Evolutionary conservation across 1,284 basidiomycete genomes (phyloP).

Genomic region (Marasmius sp.): DNA sequence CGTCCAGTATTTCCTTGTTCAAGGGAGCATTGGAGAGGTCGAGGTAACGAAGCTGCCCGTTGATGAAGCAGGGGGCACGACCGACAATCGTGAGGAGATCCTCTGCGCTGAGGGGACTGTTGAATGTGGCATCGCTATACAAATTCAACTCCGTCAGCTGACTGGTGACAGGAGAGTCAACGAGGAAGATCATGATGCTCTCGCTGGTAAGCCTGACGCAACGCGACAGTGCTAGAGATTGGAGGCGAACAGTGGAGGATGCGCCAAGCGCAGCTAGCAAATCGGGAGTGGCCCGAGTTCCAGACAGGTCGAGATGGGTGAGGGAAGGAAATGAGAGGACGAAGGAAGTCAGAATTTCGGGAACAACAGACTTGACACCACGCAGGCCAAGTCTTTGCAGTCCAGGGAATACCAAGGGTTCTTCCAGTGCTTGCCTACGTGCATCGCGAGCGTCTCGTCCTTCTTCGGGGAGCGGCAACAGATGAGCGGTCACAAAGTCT

Average conservation of each 20-base stretch:
- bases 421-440: constrained; percentile 35
- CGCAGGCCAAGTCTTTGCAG: constrained; percentile 84
- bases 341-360: constrained; percentile 75
- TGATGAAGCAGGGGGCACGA: constrained; percentile 79
- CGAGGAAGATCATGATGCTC: constrained; percentile 76
- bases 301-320: constrained; percentile 89
- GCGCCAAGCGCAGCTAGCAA: constrained; percentile 71
- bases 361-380: constrained; percentile 76
- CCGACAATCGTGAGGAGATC: constrained; percentile 74
- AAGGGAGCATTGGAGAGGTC: constrained; percentile 87
- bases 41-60: constrained; percentile 80
- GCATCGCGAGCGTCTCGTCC: constrained; percentile 38
- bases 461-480: constrained; percentile 50
- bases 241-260: constrained; percentile 65
- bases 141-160: constrained; percentile 81
- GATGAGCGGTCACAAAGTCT: constrained; percentile 78
- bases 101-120: constrained; percentile 71
- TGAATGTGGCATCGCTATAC: constrained; percentile 87
- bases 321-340: constrained; percentile 85
- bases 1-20: constrained; percentile 58
- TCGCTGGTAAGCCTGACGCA: constrained; percentile 84
- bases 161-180: constrained; percentile 65
- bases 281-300: constrained; percentile 79
- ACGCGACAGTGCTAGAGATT: constrained; percentile 84
- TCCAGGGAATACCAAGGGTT: constrained; percentile 68